These are phyloP conservation scores for Stephanocyclus meneghinianus DNA, from an alignment of 352 stramenopile species.

Conservation along the genomic window DNA sequence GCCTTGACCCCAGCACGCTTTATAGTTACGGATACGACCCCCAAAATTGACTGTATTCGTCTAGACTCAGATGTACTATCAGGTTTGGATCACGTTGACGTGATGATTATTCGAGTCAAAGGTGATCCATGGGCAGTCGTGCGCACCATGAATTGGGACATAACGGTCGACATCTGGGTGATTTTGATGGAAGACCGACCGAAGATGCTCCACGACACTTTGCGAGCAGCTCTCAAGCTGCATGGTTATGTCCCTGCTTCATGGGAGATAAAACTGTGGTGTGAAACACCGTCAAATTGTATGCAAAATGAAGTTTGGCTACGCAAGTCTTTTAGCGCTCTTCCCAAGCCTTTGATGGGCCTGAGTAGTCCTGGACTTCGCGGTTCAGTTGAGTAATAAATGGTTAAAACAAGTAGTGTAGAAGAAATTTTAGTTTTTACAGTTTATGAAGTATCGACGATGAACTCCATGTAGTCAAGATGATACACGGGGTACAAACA, in stretches of 20 bases:
- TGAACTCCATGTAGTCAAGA: background rate
- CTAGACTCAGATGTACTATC: slow-evolving; percentile 37
- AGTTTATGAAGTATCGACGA: too few species aligned
- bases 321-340: slow-evolving; percentile 55
- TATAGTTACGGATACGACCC: slow-evolving; percentile 11
- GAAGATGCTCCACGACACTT: slow-evolving; percentile 29
- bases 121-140: slow-evolving; percentile 53
- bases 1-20: slow-evolving; percentile 5
- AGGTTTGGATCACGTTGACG: slow-evolving; percentile 48
- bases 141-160: slow-evolving; percentile 52
- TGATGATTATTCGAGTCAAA: slow-evolving; percentile 55
- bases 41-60: slow-evolving; percentile 46
- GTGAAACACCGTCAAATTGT: slow-evolving; percentile 39
- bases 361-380: slow-evolving; percentile 5
- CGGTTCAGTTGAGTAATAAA: slow-evolving; percentile 5
- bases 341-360: slow-evolving; percentile 27
- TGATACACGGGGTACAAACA: too few species aligned
- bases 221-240: slow-evolving; percentile 38
- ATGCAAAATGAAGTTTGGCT: slow-evolving; percentile 63
- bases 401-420: background rate
- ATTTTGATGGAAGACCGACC: slow-evolving; percentile 47
- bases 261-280: slow-evolving; percentile 66
- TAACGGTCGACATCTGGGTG: slow-evolving; percentile 56
- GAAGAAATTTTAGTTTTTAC: too few species aligned
- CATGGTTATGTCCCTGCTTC: slow-evolving; percentile 58